Percentiles rank a stretch among this genome's conserved stretches.
Evolutionary conservation across 176 grass and related monocot genomes (phyloP).

Genomic region (Puccinellia tenuiflora): DNA sequence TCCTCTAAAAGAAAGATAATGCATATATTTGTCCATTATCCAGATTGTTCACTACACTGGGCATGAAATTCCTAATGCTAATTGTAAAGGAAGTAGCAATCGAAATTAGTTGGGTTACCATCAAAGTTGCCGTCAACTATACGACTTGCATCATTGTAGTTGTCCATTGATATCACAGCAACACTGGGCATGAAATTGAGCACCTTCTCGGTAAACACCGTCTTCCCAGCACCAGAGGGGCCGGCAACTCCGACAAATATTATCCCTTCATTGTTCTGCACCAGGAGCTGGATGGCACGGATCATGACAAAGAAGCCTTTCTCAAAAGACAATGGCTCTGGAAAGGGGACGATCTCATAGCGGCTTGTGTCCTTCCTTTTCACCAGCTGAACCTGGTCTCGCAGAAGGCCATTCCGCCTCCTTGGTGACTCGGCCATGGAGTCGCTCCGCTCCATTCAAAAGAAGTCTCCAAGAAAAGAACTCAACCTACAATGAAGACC

Average conservation of each 20-base stretch:
- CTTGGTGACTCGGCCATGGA: slow-evolving; percentile 59
- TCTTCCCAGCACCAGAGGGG: slow-evolving; percentile 94
- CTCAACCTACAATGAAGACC: not conserved
- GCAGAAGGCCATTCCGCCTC: slow-evolving; percentile 61
- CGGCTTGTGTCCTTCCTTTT: slow-evolving; percentile 72
- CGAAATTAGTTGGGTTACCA: slow-evolving; percentile 38
- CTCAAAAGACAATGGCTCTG: slow-evolving; percentile 80
- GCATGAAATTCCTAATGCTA: not conserved
- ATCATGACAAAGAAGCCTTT: slow-evolving; percentile 96
- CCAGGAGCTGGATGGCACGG: slow-evolving; percentile 82
- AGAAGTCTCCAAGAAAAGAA: not conserved
- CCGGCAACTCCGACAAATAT: slow-evolving; percentile 84
- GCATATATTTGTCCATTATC: not conserved
- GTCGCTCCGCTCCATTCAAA: slow-evolving; percentile 53
- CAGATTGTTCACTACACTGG: not conserved
- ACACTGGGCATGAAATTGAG: slow-evolving; percentile 91
- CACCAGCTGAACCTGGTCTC: slow-evolving; percentile 82
- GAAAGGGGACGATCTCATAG: slow-evolving; percentile 78
- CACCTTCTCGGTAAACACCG: slow-evolving; percentile 92
- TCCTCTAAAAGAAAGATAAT: not conserved
- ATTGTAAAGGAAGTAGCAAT: not conserved
- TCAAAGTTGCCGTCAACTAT: slow-evolving; percentile 98
- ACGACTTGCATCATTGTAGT: slow-evolving; percentile 86
- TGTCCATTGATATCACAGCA: slow-evolving; percentile 95
- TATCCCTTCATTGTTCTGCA: slow-evolving; percentile 81